Conservation (phyloP, 2,329 filamentous ascomycete genomes). For the Diaporthe longicolla region DNA sequence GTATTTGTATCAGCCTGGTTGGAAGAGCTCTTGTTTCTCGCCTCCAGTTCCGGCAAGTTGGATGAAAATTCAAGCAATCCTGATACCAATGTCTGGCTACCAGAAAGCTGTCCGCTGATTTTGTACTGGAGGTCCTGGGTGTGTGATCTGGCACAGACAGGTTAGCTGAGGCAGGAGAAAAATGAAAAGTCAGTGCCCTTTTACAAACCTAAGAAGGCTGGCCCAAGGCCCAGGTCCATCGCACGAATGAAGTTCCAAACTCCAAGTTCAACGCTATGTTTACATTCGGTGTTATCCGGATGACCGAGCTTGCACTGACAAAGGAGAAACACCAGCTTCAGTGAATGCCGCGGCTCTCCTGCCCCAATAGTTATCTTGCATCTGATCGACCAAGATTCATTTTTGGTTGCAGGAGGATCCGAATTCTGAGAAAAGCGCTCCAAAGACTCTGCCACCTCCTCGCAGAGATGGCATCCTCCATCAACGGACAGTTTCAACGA, state of each 20-base stretch:
- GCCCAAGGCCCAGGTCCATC: background rate
- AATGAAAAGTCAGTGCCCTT: background rate
- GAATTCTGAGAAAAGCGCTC: background rate
- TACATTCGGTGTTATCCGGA: background rate
- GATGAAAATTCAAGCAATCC: background rate
- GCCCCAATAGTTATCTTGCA: background rate
- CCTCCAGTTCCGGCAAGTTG: background rate
- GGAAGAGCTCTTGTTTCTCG: background rate
- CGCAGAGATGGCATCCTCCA: background rate
- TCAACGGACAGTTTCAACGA: background rate
- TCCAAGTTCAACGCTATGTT: background rate
- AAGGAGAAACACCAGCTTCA: background rate
- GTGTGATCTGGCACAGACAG: background rate
- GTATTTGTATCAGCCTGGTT: background rate
- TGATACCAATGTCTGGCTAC: background rate
- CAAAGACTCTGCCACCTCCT: background rate
- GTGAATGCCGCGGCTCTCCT: background rate
- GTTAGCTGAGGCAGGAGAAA: background rate
- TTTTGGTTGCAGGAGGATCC: background rate
- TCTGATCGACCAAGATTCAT: background rate
- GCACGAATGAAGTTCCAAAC: background rate
- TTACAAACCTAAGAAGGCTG: background rate
- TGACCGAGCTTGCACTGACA: background rate
- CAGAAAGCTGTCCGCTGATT: background rate
- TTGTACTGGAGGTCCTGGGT: background rate